Conservation (phyloP, 1,139 yeast genomes). For the Citeromyces hawaiiensis region DNA sequence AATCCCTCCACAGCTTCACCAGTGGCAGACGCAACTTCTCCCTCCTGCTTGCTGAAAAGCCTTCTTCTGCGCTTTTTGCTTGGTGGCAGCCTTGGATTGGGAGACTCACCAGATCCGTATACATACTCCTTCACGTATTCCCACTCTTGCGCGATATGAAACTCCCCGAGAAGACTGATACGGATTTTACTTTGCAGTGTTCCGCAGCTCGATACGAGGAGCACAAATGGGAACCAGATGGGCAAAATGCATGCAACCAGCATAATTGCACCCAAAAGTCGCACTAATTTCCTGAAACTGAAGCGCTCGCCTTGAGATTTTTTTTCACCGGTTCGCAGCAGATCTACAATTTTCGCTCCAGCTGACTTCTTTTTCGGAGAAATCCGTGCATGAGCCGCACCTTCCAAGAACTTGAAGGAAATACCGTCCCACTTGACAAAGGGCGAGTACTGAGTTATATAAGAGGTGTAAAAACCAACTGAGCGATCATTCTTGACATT, state of each 20-base stretch:
- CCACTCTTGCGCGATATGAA: constrained; percentile 16
- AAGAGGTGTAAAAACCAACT: constrained; percentile 41
- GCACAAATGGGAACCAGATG: constrained; percentile 37
- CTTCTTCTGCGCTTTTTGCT: not conserved
- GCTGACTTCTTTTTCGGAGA: constrained; percentile 21
- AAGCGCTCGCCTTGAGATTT: constrained; percentile 3
- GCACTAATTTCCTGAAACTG: constrained; percentile 18
- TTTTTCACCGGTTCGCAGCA: constrained; percentile 19
- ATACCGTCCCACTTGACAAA: constrained; percentile 29
- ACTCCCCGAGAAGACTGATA: constrained; percentile 7
- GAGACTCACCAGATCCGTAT: not conserved
- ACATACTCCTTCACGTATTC: constrained; percentile 2
- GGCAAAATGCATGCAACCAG: constrained; percentile 28
- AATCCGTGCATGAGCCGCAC: constrained; percentile 18
- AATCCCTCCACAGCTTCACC: constrained; percentile 9
- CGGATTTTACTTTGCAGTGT: constrained; percentile 16
- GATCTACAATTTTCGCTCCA: constrained; percentile 44
- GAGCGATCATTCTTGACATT: constrained; percentile 66
- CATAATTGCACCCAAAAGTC: constrained; percentile 19
- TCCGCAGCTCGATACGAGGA: constrained; percentile 26
- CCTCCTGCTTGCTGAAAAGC: not conserved
- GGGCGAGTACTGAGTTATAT: constrained; percentile 34
- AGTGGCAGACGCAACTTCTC: constrained; percentile 1
- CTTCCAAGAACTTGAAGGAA: constrained; percentile 25
- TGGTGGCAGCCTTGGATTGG: not conserved